phyloP scores from a whole-genome alignment of 2,329 filamentous ascomycete species.

The Rhytidhysteron rufulum region DNA sequence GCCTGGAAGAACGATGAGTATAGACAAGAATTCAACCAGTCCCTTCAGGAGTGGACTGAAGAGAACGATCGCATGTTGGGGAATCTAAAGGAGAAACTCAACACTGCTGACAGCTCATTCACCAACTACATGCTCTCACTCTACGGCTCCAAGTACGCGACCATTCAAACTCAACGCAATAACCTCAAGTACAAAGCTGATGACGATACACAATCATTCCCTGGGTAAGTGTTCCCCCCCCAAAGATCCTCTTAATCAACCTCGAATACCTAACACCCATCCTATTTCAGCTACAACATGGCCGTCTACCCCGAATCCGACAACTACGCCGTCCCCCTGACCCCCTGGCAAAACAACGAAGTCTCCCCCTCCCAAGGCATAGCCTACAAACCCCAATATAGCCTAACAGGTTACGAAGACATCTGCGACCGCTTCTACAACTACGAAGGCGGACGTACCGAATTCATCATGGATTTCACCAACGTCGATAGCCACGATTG shows the following conservation, averaged over 20 bases:
- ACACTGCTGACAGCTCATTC: conserved; percentile 7
- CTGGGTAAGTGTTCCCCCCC: conserved; percentile 4
- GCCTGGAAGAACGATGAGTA: conserved; percentile 6
- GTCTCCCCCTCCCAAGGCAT: conserved; percentile 6
- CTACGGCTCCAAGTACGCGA: conserved; percentile 7
- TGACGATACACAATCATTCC: conserved; percentile 3
- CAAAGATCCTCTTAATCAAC: not conserved
- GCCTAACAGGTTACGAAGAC: conserved; percentile 4
- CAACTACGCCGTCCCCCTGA: conserved; percentile 5
- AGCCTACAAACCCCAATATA: conserved; percentile 5
- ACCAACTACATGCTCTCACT: conserved; percentile 10
- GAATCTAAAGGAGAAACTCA: conserved; percentile 3
- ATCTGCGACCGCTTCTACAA: conserved; percentile 2
- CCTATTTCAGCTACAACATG: conserved; percentile 9
- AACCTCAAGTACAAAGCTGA: conserved; percentile 8
- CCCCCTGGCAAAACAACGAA: conserved; percentile 7
- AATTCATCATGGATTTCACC: conserved; percentile 2
- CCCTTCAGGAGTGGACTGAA: conserved; percentile 5
- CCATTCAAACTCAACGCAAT: conserved; percentile 6
- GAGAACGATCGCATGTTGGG: conserved; percentile 8
- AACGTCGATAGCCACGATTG: conserved; percentile 8
- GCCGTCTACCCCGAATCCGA: conserved; percentile 5
- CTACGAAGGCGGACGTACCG: conserved; percentile 1
- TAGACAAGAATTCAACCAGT: conserved; percentile 9
- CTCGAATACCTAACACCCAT: not conserved